phyloP scores from a whole-genome alignment of 2,329 filamentous ascomycete genomes.

The Cytospora paraplurivora region DNA sequence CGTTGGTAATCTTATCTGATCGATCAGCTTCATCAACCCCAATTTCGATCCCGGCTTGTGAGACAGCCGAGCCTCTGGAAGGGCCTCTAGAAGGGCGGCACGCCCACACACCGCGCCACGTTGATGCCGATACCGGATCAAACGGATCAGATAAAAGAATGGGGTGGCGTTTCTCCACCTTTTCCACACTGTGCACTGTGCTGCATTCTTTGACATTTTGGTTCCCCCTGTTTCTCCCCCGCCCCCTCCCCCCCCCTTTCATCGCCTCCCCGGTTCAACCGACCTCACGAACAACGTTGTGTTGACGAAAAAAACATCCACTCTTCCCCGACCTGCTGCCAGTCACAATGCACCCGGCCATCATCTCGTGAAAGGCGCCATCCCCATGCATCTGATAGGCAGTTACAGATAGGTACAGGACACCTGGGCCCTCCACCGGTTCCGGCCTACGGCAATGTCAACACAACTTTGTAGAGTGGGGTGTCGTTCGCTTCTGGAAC shows the following conservation, averaged over 20 bases:
- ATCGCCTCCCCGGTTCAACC: not conserved
- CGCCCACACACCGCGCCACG: not conserved
- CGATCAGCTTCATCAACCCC: slow-evolving; percentile 25
- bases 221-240: not conserved
- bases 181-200: slow-evolving; percentile 21
- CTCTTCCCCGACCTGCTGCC: not conserved
- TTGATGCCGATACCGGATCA: slow-evolving; percentile 12
- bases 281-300: not conserved
- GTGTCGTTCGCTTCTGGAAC: slow-evolving; percentile 11
- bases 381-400: not conserved
- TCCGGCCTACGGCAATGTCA: slow-evolving; percentile 15
- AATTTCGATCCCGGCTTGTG: not conserved
- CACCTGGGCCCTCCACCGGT: no score
- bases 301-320: not conserved
- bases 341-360: no score
- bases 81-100: not conserved
- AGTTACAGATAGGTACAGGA: not conserved
- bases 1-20: slow-evolving; percentile 28
- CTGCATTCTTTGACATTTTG: not conserved
- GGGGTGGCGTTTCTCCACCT: not conserved
- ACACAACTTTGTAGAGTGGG: slow-evolving; percentile 1
- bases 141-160: slow-evolving; percentile 16
- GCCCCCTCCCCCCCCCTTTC: no score
- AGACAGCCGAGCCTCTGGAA: not conserved
- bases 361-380: not conserved